phyloP scores from a whole-genome alignment of 106 monocot species.

The Iris macrosiphon region DNA sequence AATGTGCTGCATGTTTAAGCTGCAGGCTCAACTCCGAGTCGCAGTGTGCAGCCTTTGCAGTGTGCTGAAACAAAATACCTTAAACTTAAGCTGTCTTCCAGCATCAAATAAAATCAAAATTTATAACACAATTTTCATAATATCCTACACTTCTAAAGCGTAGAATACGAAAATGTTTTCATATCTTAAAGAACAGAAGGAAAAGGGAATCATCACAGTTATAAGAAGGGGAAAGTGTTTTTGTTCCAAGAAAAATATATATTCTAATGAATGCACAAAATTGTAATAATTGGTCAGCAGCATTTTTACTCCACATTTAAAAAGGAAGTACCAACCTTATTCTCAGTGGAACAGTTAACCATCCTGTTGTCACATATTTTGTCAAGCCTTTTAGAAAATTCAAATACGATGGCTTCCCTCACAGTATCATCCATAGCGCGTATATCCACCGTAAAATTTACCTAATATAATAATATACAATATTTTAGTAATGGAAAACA shows the following conservation, averaged over 20 bases:
- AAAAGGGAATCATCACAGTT: too few species aligned
- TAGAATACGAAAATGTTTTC: too few species aligned
- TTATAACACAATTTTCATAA: too few species aligned
- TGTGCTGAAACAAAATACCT: slow-evolving; percentile 46
- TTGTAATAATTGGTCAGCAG: too few species aligned
- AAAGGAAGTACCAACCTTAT: slow-evolving; percentile 38
- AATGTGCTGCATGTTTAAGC: slow-evolving; percentile 53
- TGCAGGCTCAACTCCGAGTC: slow-evolving; percentile 47
- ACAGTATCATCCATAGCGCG: slow-evolving; percentile 61
- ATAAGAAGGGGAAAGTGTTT: too few species aligned
- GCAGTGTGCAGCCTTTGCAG: slow-evolving; percentile 54
- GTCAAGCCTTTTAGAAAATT: slow-evolving; percentile 46
- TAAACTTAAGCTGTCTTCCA: too few species aligned
- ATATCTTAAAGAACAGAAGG: too few species aligned
- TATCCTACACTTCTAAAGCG: too few species aligned
- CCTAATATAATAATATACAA: slow-evolving; percentile 23
- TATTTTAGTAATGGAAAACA: not conserved
- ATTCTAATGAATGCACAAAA: too few species aligned
- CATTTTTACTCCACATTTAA: too few species aligned
- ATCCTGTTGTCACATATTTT: slow-evolving; percentile 51
- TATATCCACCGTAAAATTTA: slow-evolving; percentile 83
- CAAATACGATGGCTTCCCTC: slow-evolving; percentile 58
- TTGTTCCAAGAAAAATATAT: too few species aligned
- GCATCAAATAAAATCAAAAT: too few species aligned
- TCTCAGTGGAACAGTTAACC: slow-evolving; percentile 69